A percentile compares a stretch with the other conserved stretches of the same genome.
These are phyloP conservation scores for Gremmenia infestans DNA, from an alignment of 2,329 filamentous ascomycete genomes.

Conservation along the genomic window DNA sequence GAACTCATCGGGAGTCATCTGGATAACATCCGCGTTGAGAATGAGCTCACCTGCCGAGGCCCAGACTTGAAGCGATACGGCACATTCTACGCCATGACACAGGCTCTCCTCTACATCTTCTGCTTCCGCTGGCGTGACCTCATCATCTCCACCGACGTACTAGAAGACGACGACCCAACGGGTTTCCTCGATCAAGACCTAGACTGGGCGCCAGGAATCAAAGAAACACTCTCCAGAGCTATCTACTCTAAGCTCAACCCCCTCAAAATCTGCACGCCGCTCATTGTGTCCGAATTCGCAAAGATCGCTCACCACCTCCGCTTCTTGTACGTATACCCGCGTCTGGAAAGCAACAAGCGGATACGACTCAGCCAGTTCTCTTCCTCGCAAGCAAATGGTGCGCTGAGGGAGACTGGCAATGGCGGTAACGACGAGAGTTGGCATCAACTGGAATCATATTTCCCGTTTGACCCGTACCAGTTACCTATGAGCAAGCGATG, in stretches of 20 bases:
- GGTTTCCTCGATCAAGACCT: conserved; percentile 67
- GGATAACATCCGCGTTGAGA: conserved; percentile 65
- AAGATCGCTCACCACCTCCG: conserved; percentile 79
- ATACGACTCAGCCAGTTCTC: conserved; percentile 71
- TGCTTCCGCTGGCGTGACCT: conserved; percentile 98
- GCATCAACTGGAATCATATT: conserved; percentile 88
- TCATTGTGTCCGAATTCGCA: conserved; percentile 88
- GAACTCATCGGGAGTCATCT: conserved; percentile 73
- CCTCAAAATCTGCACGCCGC: conserved; percentile 86
- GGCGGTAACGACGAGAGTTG: conserved; percentile 64
- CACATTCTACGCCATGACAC: conserved; percentile 65
- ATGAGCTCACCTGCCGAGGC: conserved; percentile 71
- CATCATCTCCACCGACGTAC: conserved; percentile 52
- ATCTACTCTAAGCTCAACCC: conserved; percentile 90
- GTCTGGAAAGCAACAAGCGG: conserved; percentile 89
- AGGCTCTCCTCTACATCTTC: conserved; percentile 70
- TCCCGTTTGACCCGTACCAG: conserved; percentile 96
- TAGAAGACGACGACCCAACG: conserved; percentile 57
- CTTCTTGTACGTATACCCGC: conserved; percentile 83
- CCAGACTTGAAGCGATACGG: conserved; percentile 70
- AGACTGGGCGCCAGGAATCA: conserved; percentile 69
- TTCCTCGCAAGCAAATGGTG: conserved; percentile 42
- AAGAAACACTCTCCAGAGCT: conserved; percentile 68
- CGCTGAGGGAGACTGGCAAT: conserved; percentile 46
- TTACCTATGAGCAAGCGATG: conserved; percentile 81